phyloP scores from a whole-genome alignment of 2,329 filamentous ascomycete species.

The Cytospora piceae region DNA sequence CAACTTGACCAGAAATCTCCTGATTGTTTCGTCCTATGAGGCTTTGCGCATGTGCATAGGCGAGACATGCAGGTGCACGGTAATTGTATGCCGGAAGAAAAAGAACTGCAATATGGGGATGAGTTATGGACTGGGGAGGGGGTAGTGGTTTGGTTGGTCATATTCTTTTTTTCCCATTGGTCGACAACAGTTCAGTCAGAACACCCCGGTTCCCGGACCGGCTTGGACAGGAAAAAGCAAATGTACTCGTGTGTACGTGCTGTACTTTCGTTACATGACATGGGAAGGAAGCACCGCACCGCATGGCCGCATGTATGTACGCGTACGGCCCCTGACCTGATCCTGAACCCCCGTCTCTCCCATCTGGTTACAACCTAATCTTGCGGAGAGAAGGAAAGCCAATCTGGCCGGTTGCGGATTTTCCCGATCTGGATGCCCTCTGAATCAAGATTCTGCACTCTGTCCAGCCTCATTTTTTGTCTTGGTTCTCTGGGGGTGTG shows the following conservation, averaged over 20 bases:
- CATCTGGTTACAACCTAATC: not conserved
- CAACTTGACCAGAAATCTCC: not conserved
- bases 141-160: too few species aligned
- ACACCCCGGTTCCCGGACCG: too few species aligned
- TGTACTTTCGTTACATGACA: too few species aligned
- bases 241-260: too few species aligned
- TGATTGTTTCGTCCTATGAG: not conserved
- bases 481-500: not conserved
- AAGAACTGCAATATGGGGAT: not conserved
- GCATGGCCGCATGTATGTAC: not conserved
- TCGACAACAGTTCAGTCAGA: too few species aligned
- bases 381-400: not conserved
- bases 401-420: not conserved
- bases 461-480: not conserved
- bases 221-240: too few species aligned
- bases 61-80: conserved; percentile 1
- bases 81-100: not conserved
- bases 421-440: not conserved
- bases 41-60: not conserved
- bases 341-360: not conserved
- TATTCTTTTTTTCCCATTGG: too few species aligned
- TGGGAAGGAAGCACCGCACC: too few species aligned
- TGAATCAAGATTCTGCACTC: conserved; percentile 1
- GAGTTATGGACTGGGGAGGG: not conserved
- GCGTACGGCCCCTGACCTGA: not conserved